These are phyloP conservation scores for Aureobasidium sp. DNA, from an alignment of 2,329 filamentous ascomycete species.

Conservation along the genomic window DNA sequence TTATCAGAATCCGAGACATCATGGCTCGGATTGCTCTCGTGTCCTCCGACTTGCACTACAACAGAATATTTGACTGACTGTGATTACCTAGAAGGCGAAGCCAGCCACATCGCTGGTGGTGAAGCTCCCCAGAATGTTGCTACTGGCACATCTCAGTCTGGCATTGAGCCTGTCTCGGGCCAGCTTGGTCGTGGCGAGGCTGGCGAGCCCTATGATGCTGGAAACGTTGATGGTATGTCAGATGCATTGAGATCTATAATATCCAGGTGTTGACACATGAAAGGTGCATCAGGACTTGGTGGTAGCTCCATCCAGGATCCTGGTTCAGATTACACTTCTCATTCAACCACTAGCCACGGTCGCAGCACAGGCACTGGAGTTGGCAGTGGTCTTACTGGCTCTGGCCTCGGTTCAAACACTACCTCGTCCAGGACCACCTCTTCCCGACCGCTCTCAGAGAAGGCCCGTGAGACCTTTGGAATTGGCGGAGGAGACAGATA, in stretches of 20 bases:
- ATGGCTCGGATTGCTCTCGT: background rate
- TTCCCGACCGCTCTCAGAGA: background rate
- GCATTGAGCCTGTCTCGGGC: slow-evolving; percentile 65
- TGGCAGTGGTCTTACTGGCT: background rate
- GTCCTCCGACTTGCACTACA: background rate
- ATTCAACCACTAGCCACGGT: background rate
- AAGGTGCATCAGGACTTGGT: background rate
- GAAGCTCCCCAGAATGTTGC: slow-evolving; percentile 6
- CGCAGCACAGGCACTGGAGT: background rate
- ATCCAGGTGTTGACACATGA: background rate
- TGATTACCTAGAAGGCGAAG: background rate
- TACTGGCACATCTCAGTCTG: slow-evolving; percentile 25
- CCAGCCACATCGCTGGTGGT: slow-evolving; percentile 6
- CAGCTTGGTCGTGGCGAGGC: slow-evolving; percentile 57
- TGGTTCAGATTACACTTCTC: background rate
- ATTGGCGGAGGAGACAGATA: background rate
- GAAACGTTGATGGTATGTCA: slow-evolving; percentile 56
- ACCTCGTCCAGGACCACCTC: background rate
- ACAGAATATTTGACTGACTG: background rate
- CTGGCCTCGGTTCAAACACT: background rate
- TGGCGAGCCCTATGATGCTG: slow-evolving; percentile 70
- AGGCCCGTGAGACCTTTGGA: slow-evolving; percentile 3
- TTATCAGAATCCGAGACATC: background rate
- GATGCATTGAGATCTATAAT: background rate
- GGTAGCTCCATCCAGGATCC: background rate